Percentiles rank a stretch among this genome's conserved stretches.
Conservation (phyloP, 2,329 filamentous ascomycete species). For the Periconia digitata region DNA sequence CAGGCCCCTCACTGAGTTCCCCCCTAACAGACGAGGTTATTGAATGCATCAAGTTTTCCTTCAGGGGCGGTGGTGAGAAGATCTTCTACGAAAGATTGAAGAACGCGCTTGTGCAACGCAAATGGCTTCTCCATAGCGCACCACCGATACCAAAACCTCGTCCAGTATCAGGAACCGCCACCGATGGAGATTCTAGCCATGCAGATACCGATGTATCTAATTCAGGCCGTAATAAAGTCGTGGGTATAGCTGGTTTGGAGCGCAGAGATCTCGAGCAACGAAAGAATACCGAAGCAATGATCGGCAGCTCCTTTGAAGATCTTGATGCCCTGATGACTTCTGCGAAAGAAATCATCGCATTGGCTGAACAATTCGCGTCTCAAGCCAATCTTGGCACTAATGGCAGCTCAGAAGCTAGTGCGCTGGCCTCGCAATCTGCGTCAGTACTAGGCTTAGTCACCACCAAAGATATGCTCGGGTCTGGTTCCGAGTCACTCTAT, state of each 20-base stretch:
- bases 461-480: conserved; percentile 88
- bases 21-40: conserved; percentile 60
- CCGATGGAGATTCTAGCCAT: conserved; percentile 27
- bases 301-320: conserved; percentile 93
- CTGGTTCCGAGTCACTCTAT: conserved; percentile 79
- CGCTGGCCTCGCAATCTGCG: conserved; percentile 77
- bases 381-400: conserved; percentile 62
- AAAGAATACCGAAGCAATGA: conserved; percentile 90
- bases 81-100: conserved; percentile 89
- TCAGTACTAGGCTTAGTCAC: conserved; percentile 86
- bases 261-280: conserved; percentile 79
- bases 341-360: conserved; percentile 90
- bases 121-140: conserved; percentile 90
- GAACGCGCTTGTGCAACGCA: conserved; percentile 83
- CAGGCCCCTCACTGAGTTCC: conserved; percentile 65
- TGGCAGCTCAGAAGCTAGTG: conserved; percentile 67
- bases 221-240: conserved; percentile 57
- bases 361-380: conserved; percentile 83
- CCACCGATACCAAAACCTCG: conserved; percentile 76
- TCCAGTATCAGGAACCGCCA: conserved; percentile 36
- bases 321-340: conserved; percentile 96
- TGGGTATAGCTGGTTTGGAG: conserved; percentile 91
- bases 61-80: conserved; percentile 84
- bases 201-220: conserved; percentile 19
- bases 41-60: conserved; percentile 87